Conservation (phyloP, 179 eudicot genomes). For the Beta corolliflora region DNA sequence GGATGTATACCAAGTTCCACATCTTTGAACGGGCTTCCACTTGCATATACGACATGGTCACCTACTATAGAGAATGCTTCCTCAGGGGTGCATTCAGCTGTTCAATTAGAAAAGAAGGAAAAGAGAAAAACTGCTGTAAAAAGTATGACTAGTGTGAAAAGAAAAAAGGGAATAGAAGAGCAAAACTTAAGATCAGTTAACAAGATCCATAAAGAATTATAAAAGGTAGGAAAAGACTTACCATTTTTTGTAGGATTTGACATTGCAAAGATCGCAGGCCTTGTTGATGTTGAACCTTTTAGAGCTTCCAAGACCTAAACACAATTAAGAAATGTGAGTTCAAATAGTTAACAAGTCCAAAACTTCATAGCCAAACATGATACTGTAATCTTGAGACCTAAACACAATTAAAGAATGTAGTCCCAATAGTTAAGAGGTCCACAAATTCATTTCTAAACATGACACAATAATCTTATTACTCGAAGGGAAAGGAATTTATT, state of each 20-base stretch:
- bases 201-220: background rate
- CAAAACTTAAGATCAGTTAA: background rate
- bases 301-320: constrained; percentile 89
- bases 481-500: too few relatives aligned
- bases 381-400: too few relatives aligned
- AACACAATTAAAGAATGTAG: too few relatives aligned
- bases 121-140: background rate
- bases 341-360: background rate
- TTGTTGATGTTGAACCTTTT: constrained; percentile 76
- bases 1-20: constrained; percentile 77
- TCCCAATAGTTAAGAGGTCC: too few relatives aligned
- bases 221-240: constrained; percentile 18
- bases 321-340: background rate
- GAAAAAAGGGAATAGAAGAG: background rate
- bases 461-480: too few relatives aligned
- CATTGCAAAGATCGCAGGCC: constrained; percentile 97
- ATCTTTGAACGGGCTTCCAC: constrained; percentile 91
- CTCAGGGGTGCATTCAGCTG: constrained; percentile 99
- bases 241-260: constrained; percentile 96
- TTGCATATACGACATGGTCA: constrained; percentile 76
- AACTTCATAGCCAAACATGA: background rate
- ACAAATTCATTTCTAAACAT: too few relatives aligned
- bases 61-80: constrained; percentile 91
- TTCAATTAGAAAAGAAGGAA: constrained; percentile 8
- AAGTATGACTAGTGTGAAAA: background rate